Evolutionary conservation across 257 asterid species (phyloP).

Genomic region (Solanum verrucosum): DNA sequence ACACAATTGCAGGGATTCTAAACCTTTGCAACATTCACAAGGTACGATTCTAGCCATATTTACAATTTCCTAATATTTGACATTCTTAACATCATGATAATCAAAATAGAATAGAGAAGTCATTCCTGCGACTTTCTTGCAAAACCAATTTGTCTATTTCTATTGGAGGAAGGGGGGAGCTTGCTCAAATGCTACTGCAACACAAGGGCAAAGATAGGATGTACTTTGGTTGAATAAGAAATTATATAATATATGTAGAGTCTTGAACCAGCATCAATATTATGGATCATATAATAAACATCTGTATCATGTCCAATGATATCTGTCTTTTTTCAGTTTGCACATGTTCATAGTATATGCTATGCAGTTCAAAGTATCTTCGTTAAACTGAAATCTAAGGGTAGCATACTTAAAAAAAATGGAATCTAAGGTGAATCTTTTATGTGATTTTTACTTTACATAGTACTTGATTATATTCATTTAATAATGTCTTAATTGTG

Average conservation of each 20-base stretch:
- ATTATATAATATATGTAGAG: not conserved
- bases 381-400: not conserved
- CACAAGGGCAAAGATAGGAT: not conserved
- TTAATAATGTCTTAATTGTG: constrained; percentile 20
- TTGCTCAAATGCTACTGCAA: not conserved
- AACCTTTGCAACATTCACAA: not conserved
- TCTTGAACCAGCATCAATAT: not conserved
- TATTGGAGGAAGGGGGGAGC: not conserved
- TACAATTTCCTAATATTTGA: not conserved
- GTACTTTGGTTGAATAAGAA: not conserved
- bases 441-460: not conserved
- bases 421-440: not conserved
- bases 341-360: not conserved
- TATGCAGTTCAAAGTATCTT: not conserved
- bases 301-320: not conserved
- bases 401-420: not conserved
- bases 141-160: not conserved
- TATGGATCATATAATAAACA: not conserved
- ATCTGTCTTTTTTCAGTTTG: not conserved
- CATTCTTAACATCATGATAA: not conserved
- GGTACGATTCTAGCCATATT: not conserved
- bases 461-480: not conserved
- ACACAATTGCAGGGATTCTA: not conserved
- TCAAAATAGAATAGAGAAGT: not conserved
- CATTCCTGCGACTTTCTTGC: not conserved